phyloP scores from a whole-genome alignment of 192 early-diverging fungal species.

The Backusella australiensis region DNA sequence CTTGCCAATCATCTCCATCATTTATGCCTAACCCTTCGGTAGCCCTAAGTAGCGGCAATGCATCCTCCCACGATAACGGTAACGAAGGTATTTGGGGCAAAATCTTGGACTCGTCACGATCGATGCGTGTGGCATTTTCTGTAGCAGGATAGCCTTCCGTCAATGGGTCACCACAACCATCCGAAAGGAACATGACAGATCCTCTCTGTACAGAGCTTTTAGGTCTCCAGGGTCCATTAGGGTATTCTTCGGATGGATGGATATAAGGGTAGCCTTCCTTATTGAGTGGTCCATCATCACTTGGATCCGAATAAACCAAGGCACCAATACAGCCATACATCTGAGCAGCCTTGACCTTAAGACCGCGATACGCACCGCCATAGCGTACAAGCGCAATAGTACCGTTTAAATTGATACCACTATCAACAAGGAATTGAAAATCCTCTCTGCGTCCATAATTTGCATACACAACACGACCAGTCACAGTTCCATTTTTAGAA shows the following conservation, averaged over 20 bases:
- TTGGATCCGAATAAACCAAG: conserved; percentile 64
- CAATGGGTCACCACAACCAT: conserved; percentile 60
- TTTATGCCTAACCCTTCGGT: conserved; percentile 43
- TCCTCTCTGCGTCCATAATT: conserved; percentile 63
- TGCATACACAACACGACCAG: conserved; percentile 60
- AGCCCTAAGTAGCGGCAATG: conserved; percentile 55
- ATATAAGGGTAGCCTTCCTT: conserved; percentile 12
- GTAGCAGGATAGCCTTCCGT: conserved; percentile 59
- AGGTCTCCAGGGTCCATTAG: conserved; percentile 46
- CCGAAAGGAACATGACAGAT: conserved; percentile 46
- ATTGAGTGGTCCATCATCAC: conserved; percentile 53
- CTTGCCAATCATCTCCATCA: conserved; percentile 40
- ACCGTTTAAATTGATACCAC: conserved; percentile 46
- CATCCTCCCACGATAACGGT: conserved; percentile 62
- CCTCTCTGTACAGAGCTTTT: conserved; percentile 59
- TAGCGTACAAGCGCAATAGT: conserved; percentile 61
- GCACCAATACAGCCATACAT: conserved; percentile 50
- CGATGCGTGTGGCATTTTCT: conserved; percentile 48
- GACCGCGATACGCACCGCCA: conserved; percentile 52
- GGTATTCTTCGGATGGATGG: conserved; percentile 24
- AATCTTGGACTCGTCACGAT: conserved; percentile 30
- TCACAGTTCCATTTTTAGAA: conserved; percentile 56
- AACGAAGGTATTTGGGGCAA: conserved; percentile 62
- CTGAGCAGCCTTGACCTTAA: conserved; percentile 63
- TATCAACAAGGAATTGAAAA: conserved; percentile 42